Evolutionary conservation across 768 basidiomycete species (phyloP).

Genomic region (Termitomyces sp.): DNA sequence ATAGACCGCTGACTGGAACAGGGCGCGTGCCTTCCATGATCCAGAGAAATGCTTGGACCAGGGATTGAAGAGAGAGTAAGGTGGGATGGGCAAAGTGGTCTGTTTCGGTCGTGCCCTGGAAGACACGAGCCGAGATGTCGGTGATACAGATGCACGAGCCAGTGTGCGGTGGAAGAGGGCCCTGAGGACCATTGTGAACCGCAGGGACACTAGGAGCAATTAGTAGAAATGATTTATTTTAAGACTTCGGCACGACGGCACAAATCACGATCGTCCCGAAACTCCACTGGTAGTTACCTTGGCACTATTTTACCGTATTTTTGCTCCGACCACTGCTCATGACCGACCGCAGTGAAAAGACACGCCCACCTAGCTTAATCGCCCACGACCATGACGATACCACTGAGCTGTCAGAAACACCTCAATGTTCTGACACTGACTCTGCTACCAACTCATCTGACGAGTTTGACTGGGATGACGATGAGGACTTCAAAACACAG

Average conservation of each 20-base stretch:
- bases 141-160: not conserved
- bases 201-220: not conserved
- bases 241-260: slow-evolving; percentile 1
- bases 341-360: slow-evolving; percentile 5
- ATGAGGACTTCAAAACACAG: slow-evolving; percentile 34
- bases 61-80: slow-evolving; percentile 27
- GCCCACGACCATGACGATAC: slow-evolving; percentile 20
- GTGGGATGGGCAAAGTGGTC: not conserved
- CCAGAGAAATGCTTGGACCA: slow-evolving; percentile 35
- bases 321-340: slow-evolving; percentile 3
- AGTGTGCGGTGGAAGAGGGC: not conserved
- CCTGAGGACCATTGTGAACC: not conserved
- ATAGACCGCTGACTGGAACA: slow-evolving; percentile 33
- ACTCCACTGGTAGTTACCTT: not conserved
- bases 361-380: slow-evolving; percentile 1
- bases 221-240: not conserved
- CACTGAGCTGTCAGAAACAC: slow-evolving; percentile 8
- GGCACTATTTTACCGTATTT: slow-evolving; percentile 3
- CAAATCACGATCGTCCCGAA: slow-evolving; percentile 1
- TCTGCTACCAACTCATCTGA: slow-evolving; percentile 59
- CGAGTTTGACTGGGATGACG: slow-evolving; percentile 74
- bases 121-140: not conserved
- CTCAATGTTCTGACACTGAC: slow-evolving; percentile 30
- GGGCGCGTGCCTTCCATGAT: slow-evolving; percentile 22
- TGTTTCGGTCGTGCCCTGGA: not conserved